Conservation (phyloP, 1,284 basidiomycete genomes). For the Coniophora puteana region DNA sequence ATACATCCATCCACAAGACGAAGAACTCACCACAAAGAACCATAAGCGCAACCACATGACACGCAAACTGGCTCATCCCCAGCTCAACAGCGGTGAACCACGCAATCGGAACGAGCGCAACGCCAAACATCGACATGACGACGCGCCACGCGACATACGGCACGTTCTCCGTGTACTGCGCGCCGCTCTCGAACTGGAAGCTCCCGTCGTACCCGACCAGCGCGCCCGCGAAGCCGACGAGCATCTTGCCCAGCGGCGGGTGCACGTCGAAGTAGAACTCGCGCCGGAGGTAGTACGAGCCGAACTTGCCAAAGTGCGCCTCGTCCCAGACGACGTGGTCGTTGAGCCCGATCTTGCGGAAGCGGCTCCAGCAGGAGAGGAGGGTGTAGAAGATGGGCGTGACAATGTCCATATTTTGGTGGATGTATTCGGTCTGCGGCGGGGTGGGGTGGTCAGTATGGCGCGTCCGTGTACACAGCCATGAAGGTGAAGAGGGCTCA, state of each 20-base stretch:
- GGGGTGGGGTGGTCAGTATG: conserved; percentile 4
- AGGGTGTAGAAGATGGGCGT: conserved; percentile 88
- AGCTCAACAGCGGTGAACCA: conserved; percentile 98
- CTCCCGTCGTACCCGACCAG: conserved; percentile 89
- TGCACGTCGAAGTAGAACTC: conserved; percentile 98
- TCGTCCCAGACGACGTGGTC: conserved; percentile 97
- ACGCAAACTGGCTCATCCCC: conserved; percentile 86
- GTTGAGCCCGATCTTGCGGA: conserved; percentile 89
- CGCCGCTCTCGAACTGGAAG: conserved; percentile 96
- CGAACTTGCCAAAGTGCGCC: conserved; percentile 98
- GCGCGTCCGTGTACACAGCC: conserved; percentile 8
- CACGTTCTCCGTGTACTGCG: conserved; percentile 78
- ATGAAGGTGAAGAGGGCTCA: conserved; percentile 31
- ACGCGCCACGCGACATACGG: conserved; percentile 96
- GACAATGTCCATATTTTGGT: conserved; percentile 82
- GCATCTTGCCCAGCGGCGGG: conserved; percentile 97
- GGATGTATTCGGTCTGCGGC: conserved; percentile 67
- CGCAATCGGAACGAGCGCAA: conserved; percentile 91
- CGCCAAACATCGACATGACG: conserved; percentile 91
- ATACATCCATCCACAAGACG: not conserved
- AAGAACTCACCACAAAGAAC: conserved; percentile 75
- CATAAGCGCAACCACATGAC: conserved; percentile 93
- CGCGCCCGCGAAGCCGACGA: conserved; percentile 91
- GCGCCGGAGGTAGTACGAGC: conserved; percentile 93
- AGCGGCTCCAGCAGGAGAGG: conserved; percentile 91